Evolutionary conservation across 78 protist genomes (phyloP), one percentile per base, ranked within the genome.

Genomic region (Chrysochromulina parva): DNA sequence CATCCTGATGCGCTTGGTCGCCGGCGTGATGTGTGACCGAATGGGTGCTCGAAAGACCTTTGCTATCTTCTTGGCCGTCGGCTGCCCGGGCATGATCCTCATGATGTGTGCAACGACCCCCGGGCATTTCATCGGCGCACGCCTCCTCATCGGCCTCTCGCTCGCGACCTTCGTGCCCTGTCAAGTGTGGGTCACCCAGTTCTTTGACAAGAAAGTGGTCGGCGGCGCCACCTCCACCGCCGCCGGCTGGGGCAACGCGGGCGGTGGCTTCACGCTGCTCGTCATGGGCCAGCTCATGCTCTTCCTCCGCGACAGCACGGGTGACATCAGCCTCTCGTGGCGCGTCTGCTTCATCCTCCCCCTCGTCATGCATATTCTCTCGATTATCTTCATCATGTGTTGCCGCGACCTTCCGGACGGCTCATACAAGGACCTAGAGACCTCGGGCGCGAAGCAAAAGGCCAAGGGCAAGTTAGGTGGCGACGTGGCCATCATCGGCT

Each of bases 221-320:
- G 89, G 89, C 54, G 5, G 10, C 13, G 73, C 54, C 47, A 85
- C 55, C 69, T 67, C 89, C 55, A 85, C 73, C 1, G 67, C 89
- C 19, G 89, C 26, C 53, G 89, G 89, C 52, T 85, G 89, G 89
- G 89, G 89, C 67, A 85, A 85, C 69, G 54, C 58, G 13, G 89
- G 89, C 50, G 89, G 89, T 53, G 89, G 89, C 67, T 0, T 85
- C 53, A 85, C 89, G 48, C 26, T 28, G 14, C 60, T 62, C 20
- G 0, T 58, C 13, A 85, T 85, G 89, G 52, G 38, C 38, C 5
- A 7, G 47, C 3, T 82, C 38, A n/a, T n/a, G 59, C 2, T 58
- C 26, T 38, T 59, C 67, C 47, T 59, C 50, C 10, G 14, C 67
- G 22, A 7, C 62, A 13, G 13, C 24, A 13, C 24, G 60, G 48